Base-by-base conservation (phyloP, 495 filamentous ascomycete genomes). In the Cudoniella acicularis region DNA sequence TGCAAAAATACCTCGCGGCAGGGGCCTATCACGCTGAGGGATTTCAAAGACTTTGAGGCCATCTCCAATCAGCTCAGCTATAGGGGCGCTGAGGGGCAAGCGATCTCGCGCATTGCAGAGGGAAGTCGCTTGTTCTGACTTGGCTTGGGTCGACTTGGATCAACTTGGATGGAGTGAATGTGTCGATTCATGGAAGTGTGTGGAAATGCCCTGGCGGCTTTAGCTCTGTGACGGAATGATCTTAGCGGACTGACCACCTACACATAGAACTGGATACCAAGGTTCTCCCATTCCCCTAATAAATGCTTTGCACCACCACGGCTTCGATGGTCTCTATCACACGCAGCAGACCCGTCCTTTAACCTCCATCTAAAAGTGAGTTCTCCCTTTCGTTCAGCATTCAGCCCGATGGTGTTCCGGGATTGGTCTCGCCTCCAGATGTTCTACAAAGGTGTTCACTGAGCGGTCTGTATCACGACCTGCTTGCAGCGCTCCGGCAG, bases 381-480 rank as follows among this genome's bases (percentile, higher is more conserved):
- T n/a, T n/a, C n/a, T n/a, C n/a, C n/a, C n/a, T n/a, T n/a, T n/a
- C n/a, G n/a, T n/a, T n/a, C n/a, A n/a, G n/a, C n/a, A n/a, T n/a
- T n/a, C n/a, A n/a, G n/a, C n/a, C n/a, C n/a, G n/a, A n/a, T n/a
- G n/a, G n/a, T n/a, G n/a, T n/a, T n/a, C n/a, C n/a, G n/a, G n/a
- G n/a, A n/a, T n/a, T n/a, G n/a, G n/a, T n/a, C n/a, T n/a, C n/a
- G n/a, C n/a, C n/a, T n/a, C n/a, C n/a, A n/a, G n/a, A 36, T 36
- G 30, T 36, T 13, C 4, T 13, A 36, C 30, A 36, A 36, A 36
- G 30, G 13, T 13, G 6, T 13, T 36, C 30, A 36, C 60, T 48
- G 41, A 57, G 54, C 60, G 49, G 48, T 62, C 54, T 59, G 48
- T 59, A 52, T 42, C 52, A 60, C 43, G n/a, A n/a, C 21, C 56